A percentile compares a stretch with the other conserved stretches of the same genome.
These are phyloP conservation scores for Xylariaceae sp. DNA, from an alignment of 2,329 filamentous ascomycete genomes.

Conservation along the genomic window DNA sequence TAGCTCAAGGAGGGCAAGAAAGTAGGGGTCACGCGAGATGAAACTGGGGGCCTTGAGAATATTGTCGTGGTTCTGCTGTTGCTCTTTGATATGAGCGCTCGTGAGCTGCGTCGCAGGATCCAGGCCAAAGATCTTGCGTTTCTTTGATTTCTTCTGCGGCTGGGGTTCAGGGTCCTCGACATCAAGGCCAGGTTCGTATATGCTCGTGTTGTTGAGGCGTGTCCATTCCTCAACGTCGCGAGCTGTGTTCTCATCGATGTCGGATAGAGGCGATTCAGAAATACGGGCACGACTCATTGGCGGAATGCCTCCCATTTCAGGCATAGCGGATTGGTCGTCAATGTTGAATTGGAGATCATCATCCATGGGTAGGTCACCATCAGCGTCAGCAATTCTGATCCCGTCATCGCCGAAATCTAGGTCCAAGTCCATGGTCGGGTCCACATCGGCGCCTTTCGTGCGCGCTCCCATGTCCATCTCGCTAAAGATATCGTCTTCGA, in stretches of 20 bases:
- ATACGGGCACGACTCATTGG: conserved; percentile 58
- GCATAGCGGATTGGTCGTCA: conserved; percentile 57
- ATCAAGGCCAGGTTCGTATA: conserved; percentile 62
- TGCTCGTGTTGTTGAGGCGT: conserved; percentile 52
- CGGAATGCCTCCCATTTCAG: conserved; percentile 45
- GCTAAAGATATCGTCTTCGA: conserved; percentile 69
- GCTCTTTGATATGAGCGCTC: conserved; percentile 75
- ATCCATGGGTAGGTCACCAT: conserved; percentile 62
- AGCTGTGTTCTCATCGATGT: conserved; percentile 63
- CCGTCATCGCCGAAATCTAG: conserved; percentile 53
- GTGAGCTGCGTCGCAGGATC: conserved; percentile 79
- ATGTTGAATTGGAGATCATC: conserved; percentile 65
- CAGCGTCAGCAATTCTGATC: conserved; percentile 61
- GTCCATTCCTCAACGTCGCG: conserved; percentile 60
- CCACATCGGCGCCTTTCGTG: conserved; percentile 56
- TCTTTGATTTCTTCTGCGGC: conserved; percentile 72
- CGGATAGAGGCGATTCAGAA: conserved; percentile 68
- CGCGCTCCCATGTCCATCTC: conserved; percentile 59
- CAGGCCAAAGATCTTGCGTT: conserved; percentile 77
- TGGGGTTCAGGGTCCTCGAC: conserved; percentile 60
- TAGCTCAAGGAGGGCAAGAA: conserved; percentile 86
- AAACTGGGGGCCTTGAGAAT: conserved; percentile 83
- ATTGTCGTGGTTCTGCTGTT: conserved; percentile 80
- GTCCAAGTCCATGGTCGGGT: conserved; percentile 52
- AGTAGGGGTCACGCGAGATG: conserved; percentile 79